A percentile compares a stretch with the other conserved stretches of the same genome.
Conservation (phyloP, 352 stramenopile genomes). For the Globisporangium rhizosaccharum region DNA sequence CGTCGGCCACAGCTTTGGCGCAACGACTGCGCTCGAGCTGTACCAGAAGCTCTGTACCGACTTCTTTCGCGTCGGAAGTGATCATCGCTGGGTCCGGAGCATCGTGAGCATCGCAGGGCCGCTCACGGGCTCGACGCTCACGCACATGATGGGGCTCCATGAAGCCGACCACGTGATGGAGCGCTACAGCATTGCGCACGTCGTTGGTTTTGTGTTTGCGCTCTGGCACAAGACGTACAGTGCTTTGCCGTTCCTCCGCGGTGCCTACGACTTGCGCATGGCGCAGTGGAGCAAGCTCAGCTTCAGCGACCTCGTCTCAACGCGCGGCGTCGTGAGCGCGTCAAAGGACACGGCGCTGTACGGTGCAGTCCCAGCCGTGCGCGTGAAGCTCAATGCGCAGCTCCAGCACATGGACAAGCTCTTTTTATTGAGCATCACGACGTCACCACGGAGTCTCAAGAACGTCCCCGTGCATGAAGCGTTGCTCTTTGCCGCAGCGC, state of each 20-base stretch:
- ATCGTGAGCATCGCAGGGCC: conserved; percentile 56
- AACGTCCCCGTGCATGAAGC: conserved; percentile 32
- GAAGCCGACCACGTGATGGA: conserved; percentile 18
- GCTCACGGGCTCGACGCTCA: conserved; percentile 49
- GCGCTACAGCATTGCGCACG: conserved; percentile 27
- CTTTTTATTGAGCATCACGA: conserved; percentile 59
- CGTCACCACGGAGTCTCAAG: conserved; percentile 36
- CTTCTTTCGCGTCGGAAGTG: conserved; percentile 47
- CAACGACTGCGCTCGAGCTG: conserved; percentile 60
- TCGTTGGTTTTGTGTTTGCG: conserved; percentile 28
- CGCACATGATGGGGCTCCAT: conserved; percentile 44
- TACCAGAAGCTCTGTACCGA: conserved; percentile 63
- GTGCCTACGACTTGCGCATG: conserved; percentile 49
- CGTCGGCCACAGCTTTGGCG: conserved; percentile 56
- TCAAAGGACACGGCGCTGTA: conserved; percentile 45
- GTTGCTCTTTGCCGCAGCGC: conserved; percentile 4
- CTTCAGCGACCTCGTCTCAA: conserved; percentile 26
- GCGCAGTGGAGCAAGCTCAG: conserved; percentile 41
- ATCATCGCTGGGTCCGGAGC: conserved; percentile 47
- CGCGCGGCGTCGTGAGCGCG: conserved; percentile 26
- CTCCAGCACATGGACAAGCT: conserved; percentile 57
- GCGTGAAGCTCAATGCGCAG: conserved; percentile 41
- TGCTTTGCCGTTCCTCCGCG: conserved; percentile 35
- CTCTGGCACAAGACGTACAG: conserved; percentile 37
- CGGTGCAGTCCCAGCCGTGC: conserved; percentile 37